Conservation (phyloP, 306 rosid species). For the Mimosa bimucronata region DNA sequence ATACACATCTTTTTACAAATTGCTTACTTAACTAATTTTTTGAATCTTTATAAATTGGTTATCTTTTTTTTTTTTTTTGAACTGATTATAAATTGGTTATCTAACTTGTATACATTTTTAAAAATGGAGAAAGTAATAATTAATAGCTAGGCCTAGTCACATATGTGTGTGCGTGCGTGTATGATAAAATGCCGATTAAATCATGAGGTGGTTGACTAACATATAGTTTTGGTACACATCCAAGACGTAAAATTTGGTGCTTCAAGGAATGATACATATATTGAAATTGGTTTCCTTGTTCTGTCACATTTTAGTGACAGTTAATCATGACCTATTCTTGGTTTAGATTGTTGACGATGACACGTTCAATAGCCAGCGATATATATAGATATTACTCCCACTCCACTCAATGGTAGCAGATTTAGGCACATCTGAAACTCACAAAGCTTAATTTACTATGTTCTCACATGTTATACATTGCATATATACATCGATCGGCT, state of each 20-base stretch:
- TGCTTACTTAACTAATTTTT: too few relatives aligned
- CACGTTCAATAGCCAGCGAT: background rate
- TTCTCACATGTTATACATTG: background rate
- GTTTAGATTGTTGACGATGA: background rate
- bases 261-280: constrained; percentile 8
- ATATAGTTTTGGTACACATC: constrained; percentile 15
- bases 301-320: constrained; percentile 12
- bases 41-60: too few relatives aligned
- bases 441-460: background rate
- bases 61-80: too few relatives aligned
- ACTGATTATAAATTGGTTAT: too few relatives aligned
- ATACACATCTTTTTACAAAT: too few relatives aligned
- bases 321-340: background rate
- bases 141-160: background rate
- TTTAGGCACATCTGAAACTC: background rate
- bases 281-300: constrained; percentile 16
- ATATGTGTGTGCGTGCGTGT: too few relatives aligned
- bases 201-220: background rate
- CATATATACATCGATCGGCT: background rate
- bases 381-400: constrained; percentile 9
- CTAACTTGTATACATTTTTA: background rate
- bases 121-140: background rate
- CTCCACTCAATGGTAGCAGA: background rate
- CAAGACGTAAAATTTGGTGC: constrained; percentile 23
- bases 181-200: background rate